Evolutionary conservation across 225 moss, liverwort and hornwort genomes (phyloP).

Genomic region (Climacium dendroides): DNA sequence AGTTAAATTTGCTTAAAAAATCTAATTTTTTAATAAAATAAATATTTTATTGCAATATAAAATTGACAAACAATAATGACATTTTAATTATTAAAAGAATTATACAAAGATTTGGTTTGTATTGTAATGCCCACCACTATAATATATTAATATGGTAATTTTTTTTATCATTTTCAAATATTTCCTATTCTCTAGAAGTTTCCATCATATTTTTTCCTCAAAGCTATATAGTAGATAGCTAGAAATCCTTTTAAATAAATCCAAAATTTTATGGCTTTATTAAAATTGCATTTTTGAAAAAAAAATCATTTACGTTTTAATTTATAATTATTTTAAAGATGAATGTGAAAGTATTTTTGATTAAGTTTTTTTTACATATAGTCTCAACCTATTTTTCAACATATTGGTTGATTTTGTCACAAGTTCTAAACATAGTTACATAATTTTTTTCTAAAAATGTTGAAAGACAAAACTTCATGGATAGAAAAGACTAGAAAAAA

Average conservation of each 20-base stretch:
- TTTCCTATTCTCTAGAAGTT: not conserved
- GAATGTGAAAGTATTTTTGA: no score
- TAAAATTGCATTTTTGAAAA: accelerated
- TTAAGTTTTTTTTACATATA: no score
- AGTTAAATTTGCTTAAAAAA: no score
- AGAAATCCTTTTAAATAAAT: not conserved
- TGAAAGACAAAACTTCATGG: not conserved
- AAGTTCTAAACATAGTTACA: not conserved
- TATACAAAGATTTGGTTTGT: not conserved
- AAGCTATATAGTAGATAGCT: accelerated
- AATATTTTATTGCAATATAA: not conserved
- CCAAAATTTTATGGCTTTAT: no score
- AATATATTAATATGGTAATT: not conserved
- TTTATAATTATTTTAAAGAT: not conserved
- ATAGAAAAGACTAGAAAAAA: not conserved
- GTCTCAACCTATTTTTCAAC: not conserved
- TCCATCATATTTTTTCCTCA: not conserved
- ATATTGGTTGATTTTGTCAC: not conserved
- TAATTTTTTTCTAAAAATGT: not conserved
- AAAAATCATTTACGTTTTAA: not conserved
- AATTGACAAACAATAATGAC: accelerated
- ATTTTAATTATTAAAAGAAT: not conserved
- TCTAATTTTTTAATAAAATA: not conserved
- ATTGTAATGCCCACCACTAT: accelerated
- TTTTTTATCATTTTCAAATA: not conserved